A percentile compares a stretch with the other conserved stretches of the same genome.
Conservation (phyloP, 1,284 basidiomycete species). For the Sporisorium exsertum region DNA sequence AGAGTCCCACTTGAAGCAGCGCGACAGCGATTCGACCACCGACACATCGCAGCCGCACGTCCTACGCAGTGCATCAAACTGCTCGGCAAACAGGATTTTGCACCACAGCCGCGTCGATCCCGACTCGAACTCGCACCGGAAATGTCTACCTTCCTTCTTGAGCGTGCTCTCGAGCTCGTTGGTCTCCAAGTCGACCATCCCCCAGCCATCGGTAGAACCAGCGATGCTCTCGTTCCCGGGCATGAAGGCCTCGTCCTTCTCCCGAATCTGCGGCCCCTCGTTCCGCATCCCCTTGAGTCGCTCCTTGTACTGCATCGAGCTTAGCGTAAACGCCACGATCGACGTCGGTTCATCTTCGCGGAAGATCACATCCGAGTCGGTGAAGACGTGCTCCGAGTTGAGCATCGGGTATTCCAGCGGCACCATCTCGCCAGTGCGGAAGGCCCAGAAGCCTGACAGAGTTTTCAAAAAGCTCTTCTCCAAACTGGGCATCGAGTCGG, state of each 20-base stretch:
- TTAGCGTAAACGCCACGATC: conserved; percentile 94
- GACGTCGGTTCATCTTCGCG: conserved; percentile 98
- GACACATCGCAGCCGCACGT: conserved; percentile 93
- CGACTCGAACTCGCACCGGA: conserved; percentile 68
- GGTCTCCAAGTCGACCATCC: conserved; percentile 39
- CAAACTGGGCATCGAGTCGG: conserved; percentile 50
- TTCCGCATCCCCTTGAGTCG: conserved; percentile 56
- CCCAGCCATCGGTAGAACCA: conserved; percentile 44
- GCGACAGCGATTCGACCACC: conserved; percentile 90
- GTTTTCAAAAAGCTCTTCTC: conserved; percentile 77
- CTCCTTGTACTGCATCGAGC: conserved; percentile 81
- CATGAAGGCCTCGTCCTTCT: conserved; percentile 68
- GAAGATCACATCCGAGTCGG: conserved; percentile 88
- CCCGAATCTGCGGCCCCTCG: conserved; percentile 29
- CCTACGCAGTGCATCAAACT: conserved; percentile 92
- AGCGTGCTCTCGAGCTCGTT: conserved; percentile 58
- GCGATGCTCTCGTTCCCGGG: conserved; percentile 75
- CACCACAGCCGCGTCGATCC: conserved; percentile 91
- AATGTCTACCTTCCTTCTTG: conserved; percentile 62
- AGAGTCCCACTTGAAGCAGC: conserved; percentile 96
- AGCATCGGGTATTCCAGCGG: conserved; percentile 73
- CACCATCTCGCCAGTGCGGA: conserved; percentile 73
- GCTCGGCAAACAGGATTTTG: conserved; percentile 94
- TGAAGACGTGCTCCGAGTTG: conserved; percentile 76
- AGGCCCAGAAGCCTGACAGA: conserved; percentile 77